phyloP scores from a whole-genome alignment of 108 stramenopile species.

The Cyclotella cryptica region DNA sequence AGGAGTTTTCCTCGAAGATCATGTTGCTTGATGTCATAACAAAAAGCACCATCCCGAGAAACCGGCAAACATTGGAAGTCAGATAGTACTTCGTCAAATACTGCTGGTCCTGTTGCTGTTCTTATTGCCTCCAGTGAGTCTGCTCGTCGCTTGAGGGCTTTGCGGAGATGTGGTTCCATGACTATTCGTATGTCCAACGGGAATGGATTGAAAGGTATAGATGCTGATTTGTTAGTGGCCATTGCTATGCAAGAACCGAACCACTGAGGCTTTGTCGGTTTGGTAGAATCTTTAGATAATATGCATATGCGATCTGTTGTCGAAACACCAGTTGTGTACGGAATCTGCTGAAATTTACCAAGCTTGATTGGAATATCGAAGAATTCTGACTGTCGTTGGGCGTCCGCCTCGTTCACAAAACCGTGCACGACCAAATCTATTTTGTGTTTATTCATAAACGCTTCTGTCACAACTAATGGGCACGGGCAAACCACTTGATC shows the following conservation, averaged over 20 bases:
- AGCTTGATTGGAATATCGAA: slow-evolving; percentile 55
- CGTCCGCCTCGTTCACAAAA: slow-evolving; percentile 67
- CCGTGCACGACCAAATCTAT: slow-evolving; percentile 86
- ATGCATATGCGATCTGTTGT: slow-evolving; percentile 66
- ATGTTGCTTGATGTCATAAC: slow-evolving; percentile 26
- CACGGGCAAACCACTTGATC: slow-evolving; percentile 74
- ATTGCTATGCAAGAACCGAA: slow-evolving; percentile 60
- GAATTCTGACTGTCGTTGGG: slow-evolving; percentile 64
- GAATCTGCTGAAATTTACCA: slow-evolving; percentile 66
- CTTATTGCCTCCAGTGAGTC: slow-evolving; percentile 56
- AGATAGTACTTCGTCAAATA: slow-evolving; percentile 20
- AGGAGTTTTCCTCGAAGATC: slow-evolving; percentile 50
- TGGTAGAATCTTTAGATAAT: slow-evolving; percentile 9
- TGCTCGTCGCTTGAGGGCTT: slow-evolving; percentile 47
- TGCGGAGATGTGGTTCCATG: slow-evolving; percentile 66
- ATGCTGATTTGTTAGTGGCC: slow-evolving; percentile 52
- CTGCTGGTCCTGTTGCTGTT: slow-evolving; percentile 35
- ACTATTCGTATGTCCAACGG: slow-evolving; percentile 48
- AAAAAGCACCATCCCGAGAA: slow-evolving; percentile 46
- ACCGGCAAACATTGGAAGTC: slow-evolving; percentile 1
- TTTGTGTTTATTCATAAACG: slow-evolving; percentile 64
- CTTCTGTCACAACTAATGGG: slow-evolving; percentile 68
- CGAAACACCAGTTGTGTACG: slow-evolving; percentile 61
- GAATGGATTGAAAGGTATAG: slow-evolving; percentile 63
- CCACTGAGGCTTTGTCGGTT: slow-evolving; percentile 54